Base-by-base conservation (phyloP, 169 alveolate species). In the Plasmodium relictum region DNA sequence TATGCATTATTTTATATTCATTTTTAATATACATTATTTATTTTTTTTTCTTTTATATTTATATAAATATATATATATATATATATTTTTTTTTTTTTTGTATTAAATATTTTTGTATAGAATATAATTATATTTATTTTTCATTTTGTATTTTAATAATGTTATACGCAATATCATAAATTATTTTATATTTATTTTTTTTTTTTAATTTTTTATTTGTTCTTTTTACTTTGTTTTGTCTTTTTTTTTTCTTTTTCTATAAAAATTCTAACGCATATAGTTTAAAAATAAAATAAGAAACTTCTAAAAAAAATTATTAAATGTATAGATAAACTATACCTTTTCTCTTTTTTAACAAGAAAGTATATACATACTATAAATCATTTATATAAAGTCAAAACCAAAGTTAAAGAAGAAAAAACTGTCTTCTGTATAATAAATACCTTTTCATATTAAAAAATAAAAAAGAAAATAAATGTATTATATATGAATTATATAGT, bases 61-160 rank as follows among this genome's bases (percentile, higher is more conserved):
- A 62, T 62, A 31, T 26, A 24, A 22, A 24, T 20, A 24, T 61
- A 1, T 26, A 62, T 62, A 62, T 62, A 20, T 26, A 22, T 24
- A 62, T 24, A 62, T 9, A 16, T 44, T 41, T 68, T 68, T 42
- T 42, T 69, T 69, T 69, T 63, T 63, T 63, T 63, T 39, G 73
- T 63, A 69, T 26, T 26, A 69, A 69, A 18, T 26, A 45, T 69
- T 44, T 45, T 69, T 69, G 59, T 26, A 45, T 69, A 69, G 48
- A 16, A 69, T 9, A 20, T 7, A 63, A 9, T 63, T 63, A 10
- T 22, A 63, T 18, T 31, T 12, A 63, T 63, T 63, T 63, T 31
- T 62, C 8, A 63, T 63, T 31, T 63, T 5, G 6, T 37, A 63
- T 63, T 56, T 63, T 63, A 63, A 39, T n/a, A 12, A 63, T 16